These are phyloP conservation scores for Citropsis articulata DNA, from an alignment of 345 rosid genomes.

Conservation along the genomic window DNA sequence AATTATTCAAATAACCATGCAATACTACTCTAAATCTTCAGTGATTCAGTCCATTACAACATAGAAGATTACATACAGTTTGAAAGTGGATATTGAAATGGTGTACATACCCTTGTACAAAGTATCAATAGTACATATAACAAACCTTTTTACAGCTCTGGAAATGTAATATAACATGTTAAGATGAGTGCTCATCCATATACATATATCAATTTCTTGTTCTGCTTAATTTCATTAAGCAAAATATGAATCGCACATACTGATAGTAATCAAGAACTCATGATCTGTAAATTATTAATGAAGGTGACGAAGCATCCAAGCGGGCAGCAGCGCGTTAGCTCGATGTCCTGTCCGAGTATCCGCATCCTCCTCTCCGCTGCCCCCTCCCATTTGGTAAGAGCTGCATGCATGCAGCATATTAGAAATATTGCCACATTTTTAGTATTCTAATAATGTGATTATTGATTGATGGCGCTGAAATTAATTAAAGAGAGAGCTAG, in stretches of 20 bases:
- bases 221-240: background rate
- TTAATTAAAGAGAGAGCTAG: slow-evolving; percentile 1
- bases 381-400: slow-evolving; percentile 12
- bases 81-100: background rate
- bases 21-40: too few species aligned
- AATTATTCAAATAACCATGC: too few species aligned
- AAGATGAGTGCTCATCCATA: background rate
- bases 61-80: too few species aligned
- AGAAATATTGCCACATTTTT: background rate
- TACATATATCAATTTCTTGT: background rate
- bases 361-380: slow-evolving; percentile 31
- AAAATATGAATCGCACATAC: background rate
- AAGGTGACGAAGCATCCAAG: slow-evolving; percentile 52
- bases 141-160: background rate
- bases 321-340: slow-evolving; percentile 39
- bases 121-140: background rate
- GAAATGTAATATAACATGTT: background rate
- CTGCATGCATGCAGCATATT: slow-evolving; percentile 11
- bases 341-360: slow-evolving; percentile 18
- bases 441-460: background rate
- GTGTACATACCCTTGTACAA: background rate
- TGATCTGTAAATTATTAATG: slow-evolving; percentile 9
- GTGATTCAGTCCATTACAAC: too few species aligned
- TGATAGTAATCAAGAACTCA: background rate
- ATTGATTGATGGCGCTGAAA: background rate